phyloP scores from a whole-genome alignment of 1,139 yeast species.

The Neolecta irregularis region DNA sequence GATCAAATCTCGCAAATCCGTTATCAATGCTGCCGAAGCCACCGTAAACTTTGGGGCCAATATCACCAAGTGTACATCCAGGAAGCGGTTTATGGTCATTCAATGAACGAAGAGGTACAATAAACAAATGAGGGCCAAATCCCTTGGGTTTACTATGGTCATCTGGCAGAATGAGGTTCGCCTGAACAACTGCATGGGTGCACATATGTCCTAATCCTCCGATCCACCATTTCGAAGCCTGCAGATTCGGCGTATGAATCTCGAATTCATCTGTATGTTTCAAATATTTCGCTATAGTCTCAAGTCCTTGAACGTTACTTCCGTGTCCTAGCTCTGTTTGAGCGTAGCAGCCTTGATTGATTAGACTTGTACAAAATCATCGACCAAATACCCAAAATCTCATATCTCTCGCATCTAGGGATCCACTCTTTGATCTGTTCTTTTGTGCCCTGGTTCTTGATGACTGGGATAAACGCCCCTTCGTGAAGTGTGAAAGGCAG shows the following conservation, averaged over 20 bases:
- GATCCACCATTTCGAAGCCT: constrained; percentile 97
- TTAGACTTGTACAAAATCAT: too few species aligned
- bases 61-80: constrained; percentile 76
- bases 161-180: constrained; percentile 65
- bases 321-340: constrained; percentile 95
- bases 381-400: too few species aligned
- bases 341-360: constrained; percentile 95
- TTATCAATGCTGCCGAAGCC: constrained; percentile 49
- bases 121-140: constrained; percentile 80
- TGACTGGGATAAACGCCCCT: constrained; percentile 10
- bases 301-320: constrained; percentile 80
- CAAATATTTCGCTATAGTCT: constrained; percentile 80
- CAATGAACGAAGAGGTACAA: constrained; percentile 71
- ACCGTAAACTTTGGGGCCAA: constrained; percentile 52
- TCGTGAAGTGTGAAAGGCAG: constrained; percentile 12
- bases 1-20: constrained; percentile 77
- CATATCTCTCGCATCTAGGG: constrained; percentile 7
- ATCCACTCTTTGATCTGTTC: constrained; percentile 12
- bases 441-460: constrained; percentile 10
- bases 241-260: constrained; percentile 73
- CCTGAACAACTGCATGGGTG: constrained; percentile 67
- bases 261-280: constrained; percentile 47
- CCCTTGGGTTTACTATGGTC: too few species aligned
- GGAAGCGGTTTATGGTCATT: constrained; percentile 51
- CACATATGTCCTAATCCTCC: constrained; percentile 96